These are phyloP conservation scores for Theobroma grandiflorum DNA, from an alignment of 441 rosid species.

Conservation along the genomic window DNA sequence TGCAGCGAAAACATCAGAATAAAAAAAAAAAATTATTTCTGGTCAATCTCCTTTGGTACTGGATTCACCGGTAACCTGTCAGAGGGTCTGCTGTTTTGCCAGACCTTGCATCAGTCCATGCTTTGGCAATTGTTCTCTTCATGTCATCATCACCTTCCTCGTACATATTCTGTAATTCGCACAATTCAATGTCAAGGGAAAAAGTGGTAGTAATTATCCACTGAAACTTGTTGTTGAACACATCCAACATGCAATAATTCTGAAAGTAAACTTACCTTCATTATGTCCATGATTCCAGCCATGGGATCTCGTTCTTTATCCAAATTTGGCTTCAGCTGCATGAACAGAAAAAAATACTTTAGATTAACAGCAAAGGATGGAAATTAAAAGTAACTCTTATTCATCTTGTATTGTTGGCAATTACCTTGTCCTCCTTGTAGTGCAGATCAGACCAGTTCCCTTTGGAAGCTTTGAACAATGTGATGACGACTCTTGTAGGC, in stretches of 20 bases:
- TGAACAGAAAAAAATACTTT: not conserved
- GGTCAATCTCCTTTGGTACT: not conserved
- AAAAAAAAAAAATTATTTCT: not conserved
- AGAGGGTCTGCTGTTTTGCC: constrained; percentile 81
- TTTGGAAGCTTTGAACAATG: constrained; percentile 72
- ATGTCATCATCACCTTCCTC: constrained; percentile 94
- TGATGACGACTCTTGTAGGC: constrained; percentile 71
- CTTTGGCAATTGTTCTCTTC: constrained; percentile 95
- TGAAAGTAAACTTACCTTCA: constrained; percentile 62
- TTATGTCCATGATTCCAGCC: constrained; percentile 96
- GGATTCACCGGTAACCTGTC: constrained; percentile 52
- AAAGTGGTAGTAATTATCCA: not conserved
- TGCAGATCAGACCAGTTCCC: constrained; percentile 95
- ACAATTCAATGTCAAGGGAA: not conserved
- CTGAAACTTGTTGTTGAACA: not conserved
- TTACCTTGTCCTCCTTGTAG: constrained; percentile 90
- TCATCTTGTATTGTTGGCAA: not conserved
- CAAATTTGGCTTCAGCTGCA: constrained; percentile 78
- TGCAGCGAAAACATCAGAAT: not conserved
- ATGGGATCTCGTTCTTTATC: constrained; percentile 80
- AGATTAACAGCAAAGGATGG: not conserved
- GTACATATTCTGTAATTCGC: constrained; percentile 78
- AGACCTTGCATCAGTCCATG: constrained; percentile 96
- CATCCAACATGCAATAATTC: not conserved
- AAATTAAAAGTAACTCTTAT: not conserved